phyloP scores from a whole-genome alignment of 2,329 filamentous ascomycete genomes.

The Nemania diffusa region DNA sequence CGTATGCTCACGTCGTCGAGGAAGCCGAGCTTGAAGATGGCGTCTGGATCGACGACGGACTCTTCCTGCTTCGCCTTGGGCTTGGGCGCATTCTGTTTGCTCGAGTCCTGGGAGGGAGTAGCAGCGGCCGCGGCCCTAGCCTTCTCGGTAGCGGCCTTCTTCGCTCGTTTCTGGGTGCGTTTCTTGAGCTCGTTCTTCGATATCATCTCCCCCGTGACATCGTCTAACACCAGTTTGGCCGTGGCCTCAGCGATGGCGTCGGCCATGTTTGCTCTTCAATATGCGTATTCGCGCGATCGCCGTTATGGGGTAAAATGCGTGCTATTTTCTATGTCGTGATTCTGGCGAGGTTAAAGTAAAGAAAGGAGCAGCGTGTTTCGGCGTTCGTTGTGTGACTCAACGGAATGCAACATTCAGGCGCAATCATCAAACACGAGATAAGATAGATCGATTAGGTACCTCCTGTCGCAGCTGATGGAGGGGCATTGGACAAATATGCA shows the following conservation, averaged over 20 bases:
- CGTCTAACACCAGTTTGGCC: constrained; percentile 70
- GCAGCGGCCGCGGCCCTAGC: constrained; percentile 55
- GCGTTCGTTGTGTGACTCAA: constrained; percentile 2
- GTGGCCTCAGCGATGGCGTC: constrained; percentile 56
- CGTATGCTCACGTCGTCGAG: constrained; percentile 66
- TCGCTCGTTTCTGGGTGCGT: constrained; percentile 66
- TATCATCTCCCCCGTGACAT: constrained; percentile 73
- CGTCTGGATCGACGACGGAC: constrained; percentile 63
- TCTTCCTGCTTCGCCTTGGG: constrained; percentile 61
- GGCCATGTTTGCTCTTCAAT: constrained; percentile 48
- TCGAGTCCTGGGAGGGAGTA: constrained; percentile 35
- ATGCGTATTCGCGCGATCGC: too few species aligned
- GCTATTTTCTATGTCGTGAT: background rate
- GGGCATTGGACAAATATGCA: constrained; percentile 12
- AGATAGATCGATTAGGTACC: background rate
- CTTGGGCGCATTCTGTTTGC: constrained; percentile 44
- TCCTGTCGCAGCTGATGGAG: background rate
- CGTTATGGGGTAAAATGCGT: background rate
- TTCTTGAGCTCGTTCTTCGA: constrained; percentile 73
- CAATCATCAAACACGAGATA: background rate
- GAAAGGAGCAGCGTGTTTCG: background rate
- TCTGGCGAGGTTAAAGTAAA: background rate
- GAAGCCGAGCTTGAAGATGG: constrained; percentile 85
- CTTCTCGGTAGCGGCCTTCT: constrained; percentile 64
- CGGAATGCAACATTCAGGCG: constrained; percentile 2